Base-by-base conservation (phyloP, 768 basidiomycete genomes). In the Leccinum broughii region DNA sequence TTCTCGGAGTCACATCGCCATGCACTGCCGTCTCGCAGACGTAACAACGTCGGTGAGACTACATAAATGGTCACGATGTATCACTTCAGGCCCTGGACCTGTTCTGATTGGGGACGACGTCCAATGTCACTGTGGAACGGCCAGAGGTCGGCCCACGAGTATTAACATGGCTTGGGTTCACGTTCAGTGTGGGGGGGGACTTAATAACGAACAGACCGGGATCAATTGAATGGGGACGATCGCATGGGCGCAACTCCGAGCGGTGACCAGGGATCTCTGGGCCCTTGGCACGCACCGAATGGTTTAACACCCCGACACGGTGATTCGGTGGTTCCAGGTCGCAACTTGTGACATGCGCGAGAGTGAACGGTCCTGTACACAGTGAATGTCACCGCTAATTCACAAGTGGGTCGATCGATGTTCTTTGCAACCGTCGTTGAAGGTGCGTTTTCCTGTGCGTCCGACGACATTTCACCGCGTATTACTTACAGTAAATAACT, bases 31-130 rank as follows among this genome's bases (percentile, higher is more conserved):
- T 2, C 85, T 87, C 66, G 74, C 75, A 4, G 61, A 79, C 17
- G 77, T 84, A 22, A 72, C 55, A 68, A 83, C 50, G 59, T 68
- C 22, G 22, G 22, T 15, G 13, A 24, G 2, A 56, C 63, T 0
- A 63, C 77, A 0, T 73, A 79, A 56, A 84, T 79, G 0, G 82
- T 70, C 2, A 73, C 66, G 11, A 62, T 80, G 53, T 20, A 46
- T 17, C 10, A 46, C 20, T 20, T 46, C 10, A 11, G 15, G 44
- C 35, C 35, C 35, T 15, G 77, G 75, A 35, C 66, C 77, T 8
- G 78, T 79, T 6, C 66, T 84, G n/a, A 76, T 85, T 28, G 89
- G 86, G 87, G 87, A 90, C 66, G 81, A 87, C 35, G 85, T 83
- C 71, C 89, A 88, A 88, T 62, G 74, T 75, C 3, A 81, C 80